Percentiles rank a stretch among this genome's conserved stretches.
These are phyloP conservation scores for Cladosporium sp. DNA, from an alignment of 2,329 filamentous ascomycete genomes.

Conservation along the genomic window DNA sequence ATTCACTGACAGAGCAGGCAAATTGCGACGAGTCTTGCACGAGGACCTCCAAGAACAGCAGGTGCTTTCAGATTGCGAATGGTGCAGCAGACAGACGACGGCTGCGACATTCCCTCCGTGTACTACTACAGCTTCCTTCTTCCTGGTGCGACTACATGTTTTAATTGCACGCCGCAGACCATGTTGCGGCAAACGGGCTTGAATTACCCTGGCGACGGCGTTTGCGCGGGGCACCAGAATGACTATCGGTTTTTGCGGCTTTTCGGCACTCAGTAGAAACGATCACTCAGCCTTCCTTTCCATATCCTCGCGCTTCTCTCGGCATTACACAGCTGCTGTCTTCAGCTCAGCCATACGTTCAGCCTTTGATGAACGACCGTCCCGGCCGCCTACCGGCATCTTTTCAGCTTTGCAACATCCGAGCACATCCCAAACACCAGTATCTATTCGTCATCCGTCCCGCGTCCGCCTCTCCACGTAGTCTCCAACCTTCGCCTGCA, in stretches of 20 bases:
- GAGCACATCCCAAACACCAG: not conserved
- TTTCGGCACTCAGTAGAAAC: constrained; percentile 23
- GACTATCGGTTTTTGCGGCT: constrained; percentile 15
- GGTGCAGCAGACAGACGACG: constrained; percentile 11
- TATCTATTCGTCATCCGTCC: not conserved
- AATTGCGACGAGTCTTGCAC: constrained; percentile 3
- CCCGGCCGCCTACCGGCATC: constrained; percentile 4
- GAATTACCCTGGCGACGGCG: constrained; percentile 21
- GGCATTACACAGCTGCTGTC: not conserved
- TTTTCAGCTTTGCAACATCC: not conserved
- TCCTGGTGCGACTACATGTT: constrained; percentile 30
- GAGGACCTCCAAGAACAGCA: constrained; percentile 8
- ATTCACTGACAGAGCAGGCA: constrained; percentile 4
- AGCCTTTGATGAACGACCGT: constrained; percentile 1
- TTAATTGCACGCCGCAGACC: constrained; percentile 22
- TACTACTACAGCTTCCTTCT: constrained; percentile 25
- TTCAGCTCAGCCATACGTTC: constrained; percentile 2
- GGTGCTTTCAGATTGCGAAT: constrained; percentile 16
- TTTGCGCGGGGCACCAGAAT: constrained; percentile 12
- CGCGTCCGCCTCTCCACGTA: constrained; percentile 1
- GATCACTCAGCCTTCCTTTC: constrained; percentile 23
- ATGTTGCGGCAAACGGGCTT: constrained; percentile 16
- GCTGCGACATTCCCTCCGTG: constrained; percentile 14
- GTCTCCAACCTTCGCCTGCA: not conserved
- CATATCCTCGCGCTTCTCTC: constrained; percentile 1